A percentile compares a stretch with the other conserved stretches of the same genome.
Conservation (phyloP, 1,139 yeast species). For the Hanseniaspora sp. region DNA sequence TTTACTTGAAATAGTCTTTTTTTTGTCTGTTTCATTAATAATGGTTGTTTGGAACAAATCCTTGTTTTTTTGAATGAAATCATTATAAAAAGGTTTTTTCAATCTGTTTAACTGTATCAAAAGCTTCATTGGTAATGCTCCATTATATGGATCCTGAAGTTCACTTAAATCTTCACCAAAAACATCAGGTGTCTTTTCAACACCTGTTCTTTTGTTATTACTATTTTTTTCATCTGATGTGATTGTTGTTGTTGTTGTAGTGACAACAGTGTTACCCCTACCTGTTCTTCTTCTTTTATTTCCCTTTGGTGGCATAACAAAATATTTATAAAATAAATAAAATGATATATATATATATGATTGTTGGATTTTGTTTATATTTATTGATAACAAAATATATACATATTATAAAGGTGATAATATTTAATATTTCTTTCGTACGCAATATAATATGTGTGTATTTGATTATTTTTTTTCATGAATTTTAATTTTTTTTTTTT, state of each 20-base stretch:
- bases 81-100: slow-evolving; percentile 9
- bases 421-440: too few species aligned
- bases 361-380: neutral
- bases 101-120: slow-evolving; percentile 7
- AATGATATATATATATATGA: too few species aligned
- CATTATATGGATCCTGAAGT: neutral
- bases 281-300: slow-evolving; percentile 8
- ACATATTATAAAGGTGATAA: too few species aligned
- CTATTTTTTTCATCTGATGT: neutral
- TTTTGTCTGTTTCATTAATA: neutral
- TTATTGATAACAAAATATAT: too few species aligned
- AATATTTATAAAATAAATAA: too few species aligned
- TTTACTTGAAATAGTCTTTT: neutral
- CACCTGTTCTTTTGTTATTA: neutral
- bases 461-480: too few species aligned
- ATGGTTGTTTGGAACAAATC: neutral
- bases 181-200: neutral
- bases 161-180: neutral
- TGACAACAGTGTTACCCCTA: neutral
- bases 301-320: neutral
- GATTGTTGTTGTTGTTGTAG: slow-evolving; percentile 6
- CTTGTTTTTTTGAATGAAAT: neutral
- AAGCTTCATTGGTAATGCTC: slow-evolving; percentile 4
- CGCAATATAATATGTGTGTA: too few species aligned
- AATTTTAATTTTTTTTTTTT: too few species aligned